Evolutionary conservation across 768 basidiomycete species (phyloP), one percentile per base, ranked within the genome.

Genomic region (Xanthoconium stramineum): DNA sequence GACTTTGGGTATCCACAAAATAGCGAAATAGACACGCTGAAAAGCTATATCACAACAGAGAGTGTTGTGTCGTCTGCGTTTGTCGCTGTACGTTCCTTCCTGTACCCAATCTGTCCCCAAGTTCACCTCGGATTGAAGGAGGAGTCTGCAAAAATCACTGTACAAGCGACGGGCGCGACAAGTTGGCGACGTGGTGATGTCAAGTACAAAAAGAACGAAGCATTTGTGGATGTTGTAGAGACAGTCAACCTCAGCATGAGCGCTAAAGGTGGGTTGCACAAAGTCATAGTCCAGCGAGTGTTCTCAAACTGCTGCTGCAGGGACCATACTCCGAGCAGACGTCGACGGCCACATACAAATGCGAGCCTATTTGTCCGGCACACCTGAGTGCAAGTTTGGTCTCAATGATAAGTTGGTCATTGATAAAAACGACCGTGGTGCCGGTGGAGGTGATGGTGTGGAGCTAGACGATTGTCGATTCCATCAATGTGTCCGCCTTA

Each of bases 1-100:
- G 97, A 99, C 75, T 98, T 98, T 73, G 97, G 97, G 50, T 99
- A 95, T 74, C 97, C 97, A 17, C 97, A 99, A 73, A 99, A 98
- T 70, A 97, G 96, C 60, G 97, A 99, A 72, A 93, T 91, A 46
- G 97, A 99, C 69, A 96, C 97, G 1, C 78, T 99, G 47, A 98
- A 99, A 74, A 88, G 89, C 55, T 98, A 97, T 71, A 98, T 99
- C 60, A 99, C 97, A 20, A 98, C 96, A 0, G 96, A 98, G 74
- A 94, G 94, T 61, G 86, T 98, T 42, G 88, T 95, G 58, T 90
- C 88, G 5, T 80, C 91, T 5, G 82, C 88, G n/a, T 83, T 88
- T 58, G 91, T 89, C 40, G 86, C 89, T 40, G 94, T 95, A 62
- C 20, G 87, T 61, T 33, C 30, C 36, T 45, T 52, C 33, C 13